phyloP scores from a whole-genome alignment of 2,329 filamentous ascomycete species.

The Cytospora schulzeri region DNA sequence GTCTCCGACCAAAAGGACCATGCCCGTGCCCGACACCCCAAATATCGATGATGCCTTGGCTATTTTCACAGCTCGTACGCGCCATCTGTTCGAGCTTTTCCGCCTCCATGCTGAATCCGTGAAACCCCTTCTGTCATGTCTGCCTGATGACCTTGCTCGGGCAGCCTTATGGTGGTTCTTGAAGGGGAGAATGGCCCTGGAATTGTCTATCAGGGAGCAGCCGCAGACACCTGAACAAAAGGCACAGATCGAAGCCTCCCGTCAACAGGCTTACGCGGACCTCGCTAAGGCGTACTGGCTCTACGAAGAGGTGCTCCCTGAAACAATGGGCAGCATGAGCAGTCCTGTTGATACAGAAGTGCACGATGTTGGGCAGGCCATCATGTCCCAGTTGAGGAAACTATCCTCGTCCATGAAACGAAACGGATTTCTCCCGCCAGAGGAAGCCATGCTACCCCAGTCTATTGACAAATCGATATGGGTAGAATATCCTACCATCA shows the following conservation, averaged over 20 bases:
- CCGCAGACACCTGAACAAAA: constrained; percentile 56
- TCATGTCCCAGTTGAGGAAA: constrained; percentile 70
- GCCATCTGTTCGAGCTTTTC: constrained; percentile 76
- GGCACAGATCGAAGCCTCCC: constrained; percentile 55
- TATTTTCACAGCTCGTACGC: constrained; percentile 70
- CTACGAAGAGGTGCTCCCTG: constrained; percentile 55
- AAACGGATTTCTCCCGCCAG: constrained; percentile 75
- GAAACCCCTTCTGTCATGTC: constrained; percentile 64
- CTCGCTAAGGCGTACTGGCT: constrained; percentile 87
- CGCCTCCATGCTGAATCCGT: constrained; percentile 74
- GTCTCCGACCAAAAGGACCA: constrained; percentile 31
- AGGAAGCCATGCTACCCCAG: constrained; percentile 70
- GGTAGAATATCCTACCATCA: constrained; percentile 74
- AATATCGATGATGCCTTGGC: constrained; percentile 64
- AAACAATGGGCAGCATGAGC: constrained; percentile 48
- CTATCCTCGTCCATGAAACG: constrained; percentile 81
- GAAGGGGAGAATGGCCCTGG: constrained; percentile 75
- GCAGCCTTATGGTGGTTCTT: constrained; percentile 89
- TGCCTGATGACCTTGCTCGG: constrained; percentile 68
- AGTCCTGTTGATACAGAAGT: constrained; percentile 49
- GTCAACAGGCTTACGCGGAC: constrained; percentile 81
- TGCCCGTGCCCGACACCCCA: constrained; percentile 5
- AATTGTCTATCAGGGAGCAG: constrained; percentile 68
- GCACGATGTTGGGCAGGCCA: constrained; percentile 54
- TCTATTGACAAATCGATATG: constrained; percentile 81